These are phyloP conservation scores for Cyathus striatus DNA, from an alignment of 768 basidiomycete genomes.

Conservation along the genomic window DNA sequence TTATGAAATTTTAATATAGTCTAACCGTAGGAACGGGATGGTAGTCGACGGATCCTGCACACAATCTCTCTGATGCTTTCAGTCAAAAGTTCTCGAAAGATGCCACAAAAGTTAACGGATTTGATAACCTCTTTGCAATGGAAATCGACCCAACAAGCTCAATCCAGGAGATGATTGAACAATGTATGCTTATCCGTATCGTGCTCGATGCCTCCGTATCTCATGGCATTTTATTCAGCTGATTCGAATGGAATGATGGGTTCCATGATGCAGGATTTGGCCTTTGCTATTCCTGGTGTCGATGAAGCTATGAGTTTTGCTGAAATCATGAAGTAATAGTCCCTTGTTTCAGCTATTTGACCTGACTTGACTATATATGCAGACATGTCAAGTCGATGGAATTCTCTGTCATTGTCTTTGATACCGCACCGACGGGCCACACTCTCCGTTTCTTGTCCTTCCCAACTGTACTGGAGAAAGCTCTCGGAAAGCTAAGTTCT, in stretches of 20 bases:
- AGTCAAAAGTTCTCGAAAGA: slow-evolving; percentile 99
- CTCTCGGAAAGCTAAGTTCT: slow-evolving; percentile 87
- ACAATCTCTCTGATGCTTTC: slow-evolving; percentile 98
- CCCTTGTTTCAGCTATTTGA: too few relatives aligned
- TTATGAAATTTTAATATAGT: background rate
- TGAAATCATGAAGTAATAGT: slow-evolving; percentile 93
- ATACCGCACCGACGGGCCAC: slow-evolving; percentile 98
- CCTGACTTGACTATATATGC: background rate
- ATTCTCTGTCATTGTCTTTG: slow-evolving; percentile 99
- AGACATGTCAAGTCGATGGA: slow-evolving; percentile 99
- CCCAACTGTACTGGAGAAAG: slow-evolving; percentile 96
- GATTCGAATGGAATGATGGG: slow-evolving; percentile 95
- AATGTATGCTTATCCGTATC: slow-evolving; percentile 50
- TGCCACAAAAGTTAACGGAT: slow-evolving; percentile 96
- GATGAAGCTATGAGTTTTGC: slow-evolving; percentile 99
- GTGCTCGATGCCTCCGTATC: too few relatives aligned
- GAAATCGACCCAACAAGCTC: slow-evolving; percentile 98
- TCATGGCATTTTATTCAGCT: slow-evolving; percentile 41
- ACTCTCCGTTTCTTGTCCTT: slow-evolving; percentile 99
- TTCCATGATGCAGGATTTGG: slow-evolving; percentile 99
- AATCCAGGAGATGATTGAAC: slow-evolving; percentile 98
- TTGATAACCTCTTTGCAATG: slow-evolving; percentile 96
- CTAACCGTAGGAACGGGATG: background rate
- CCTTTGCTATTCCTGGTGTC: slow-evolving; percentile 98
- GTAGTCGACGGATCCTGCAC: slow-evolving; percentile 98